phyloP scores from a whole-genome alignment of 1,284 basidiomycete genomes.

The Singerocomus rubriflavus region DNA sequence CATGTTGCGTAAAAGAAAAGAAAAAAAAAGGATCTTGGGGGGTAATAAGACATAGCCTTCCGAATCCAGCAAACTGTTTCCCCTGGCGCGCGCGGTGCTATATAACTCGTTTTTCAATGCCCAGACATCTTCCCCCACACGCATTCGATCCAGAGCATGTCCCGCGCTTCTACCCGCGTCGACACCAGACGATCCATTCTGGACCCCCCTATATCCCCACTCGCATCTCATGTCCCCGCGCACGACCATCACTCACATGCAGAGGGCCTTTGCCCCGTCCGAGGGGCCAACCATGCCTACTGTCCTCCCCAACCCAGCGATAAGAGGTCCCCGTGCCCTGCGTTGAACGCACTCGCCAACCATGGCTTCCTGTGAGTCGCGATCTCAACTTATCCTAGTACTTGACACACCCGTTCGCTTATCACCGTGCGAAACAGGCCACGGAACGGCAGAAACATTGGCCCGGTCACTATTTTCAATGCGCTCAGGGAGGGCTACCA shows the following conservation, averaged over 20 bases:
- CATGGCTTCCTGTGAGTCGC: slow-evolving; percentile 41
- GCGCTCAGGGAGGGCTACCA: slow-evolving; percentile 37
- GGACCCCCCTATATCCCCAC: slow-evolving; percentile 15
- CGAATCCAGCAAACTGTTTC: not conserved
- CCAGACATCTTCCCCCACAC: not conserved
- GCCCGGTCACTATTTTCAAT: slow-evolving; percentile 24
- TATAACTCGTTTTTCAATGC: not conserved
- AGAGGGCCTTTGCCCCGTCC: slow-evolving; percentile 20
- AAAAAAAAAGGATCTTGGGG: no score
- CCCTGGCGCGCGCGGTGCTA: no score
- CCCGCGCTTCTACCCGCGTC: not conserved
- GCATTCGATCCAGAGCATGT: slow-evolving; percentile 3
- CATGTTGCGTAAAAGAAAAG: not conserved
- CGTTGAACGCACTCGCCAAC: slow-evolving; percentile 46
- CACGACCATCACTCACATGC: slow-evolving; percentile 27
- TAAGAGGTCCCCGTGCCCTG: slow-evolving; percentile 48
- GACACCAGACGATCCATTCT: not conserved
- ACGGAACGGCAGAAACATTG: slow-evolving; percentile 33
- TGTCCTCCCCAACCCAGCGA: slow-evolving; percentile 29
- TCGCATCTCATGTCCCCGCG: slow-evolving; percentile 13
- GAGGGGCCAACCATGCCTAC: slow-evolving; percentile 19
- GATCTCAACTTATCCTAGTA: not conserved
- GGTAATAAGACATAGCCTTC: not conserved
- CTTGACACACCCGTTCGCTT: no score
- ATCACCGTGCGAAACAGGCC: slow-evolving; percentile 24